Evolutionary conservation across 805 yeast genomes (phyloP).

Genomic region (Cyberlindnera xishuangbannaensis): DNA sequence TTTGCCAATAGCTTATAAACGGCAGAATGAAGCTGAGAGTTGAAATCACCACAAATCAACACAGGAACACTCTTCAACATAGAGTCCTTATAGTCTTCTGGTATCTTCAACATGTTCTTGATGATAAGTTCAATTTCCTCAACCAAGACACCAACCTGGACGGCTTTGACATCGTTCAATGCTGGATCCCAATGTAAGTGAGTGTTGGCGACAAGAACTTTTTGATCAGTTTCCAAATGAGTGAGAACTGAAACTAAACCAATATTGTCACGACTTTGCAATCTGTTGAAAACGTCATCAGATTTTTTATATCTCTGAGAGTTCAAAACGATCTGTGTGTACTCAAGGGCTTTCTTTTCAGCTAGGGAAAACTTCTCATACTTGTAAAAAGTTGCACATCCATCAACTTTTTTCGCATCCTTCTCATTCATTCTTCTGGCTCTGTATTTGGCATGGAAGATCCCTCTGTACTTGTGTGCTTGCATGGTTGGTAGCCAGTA

Average conservation of each 20-base stretch:
- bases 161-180: slow-evolving; percentile 89
- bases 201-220: slow-evolving; percentile 74
- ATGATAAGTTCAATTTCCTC: slow-evolving; percentile 76
- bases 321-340: slow-evolving; percentile 72
- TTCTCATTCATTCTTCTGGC: slow-evolving; percentile 81
- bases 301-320: slow-evolving; percentile 87
- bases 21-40: slow-evolving; percentile 81
- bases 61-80: slow-evolving; percentile 61
- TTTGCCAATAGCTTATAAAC: slow-evolving; percentile 85
- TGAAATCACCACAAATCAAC: slow-evolving; percentile 91
- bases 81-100: slow-evolving; percentile 35
- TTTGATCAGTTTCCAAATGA: slow-evolving; percentile 65
- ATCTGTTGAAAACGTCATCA: slow-evolving; percentile 91
- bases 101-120: slow-evolving; percentile 33
- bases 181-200: slow-evolving; percentile 99
- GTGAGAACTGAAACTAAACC: slow-evolving; percentile 75
- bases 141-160: slow-evolving; percentile 87
- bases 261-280: slow-evolving; percentile 92
- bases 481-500: slow-evolving; percentile 76
- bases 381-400: slow-evolving; percentile 92
- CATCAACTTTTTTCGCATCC: slow-evolving; percentile 90
- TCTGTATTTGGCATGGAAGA: slow-evolving; percentile 83
- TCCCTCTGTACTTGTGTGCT: slow-evolving; percentile 71
- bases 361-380: slow-evolving; percentile 60
- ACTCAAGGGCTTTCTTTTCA: slow-evolving; percentile 74